Percentiles rank a stretch among this genome's conserved stretches.
These are phyloP conservation scores for Aspergillus sp. DNA, from an alignment of 2,329 filamentous ascomycete species.

Conservation along the genomic window DNA sequence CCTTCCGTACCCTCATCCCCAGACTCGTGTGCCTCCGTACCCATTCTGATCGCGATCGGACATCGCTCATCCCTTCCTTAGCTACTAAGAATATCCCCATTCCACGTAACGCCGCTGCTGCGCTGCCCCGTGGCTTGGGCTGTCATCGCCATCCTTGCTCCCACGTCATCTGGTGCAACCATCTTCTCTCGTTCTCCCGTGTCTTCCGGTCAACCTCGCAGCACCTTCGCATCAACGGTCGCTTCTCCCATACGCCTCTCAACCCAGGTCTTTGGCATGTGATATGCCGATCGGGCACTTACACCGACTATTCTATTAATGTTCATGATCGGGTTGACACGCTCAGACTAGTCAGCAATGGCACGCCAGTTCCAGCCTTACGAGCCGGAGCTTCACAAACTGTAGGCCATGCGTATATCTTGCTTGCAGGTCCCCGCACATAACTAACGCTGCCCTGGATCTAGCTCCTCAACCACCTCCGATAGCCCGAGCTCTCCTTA, in stretches of 20 bases:
- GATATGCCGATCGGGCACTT: constrained; percentile 11
- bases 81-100: neutral
- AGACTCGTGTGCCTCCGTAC: neutral
- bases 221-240: neutral
- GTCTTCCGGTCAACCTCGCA: constrained; percentile 2
- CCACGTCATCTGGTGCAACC: constrained; percentile 20
- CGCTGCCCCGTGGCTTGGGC: constrained; percentile 5
- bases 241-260: neutral
- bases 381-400: constrained; percentile 25
- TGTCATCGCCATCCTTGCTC: constrained; percentile 2
- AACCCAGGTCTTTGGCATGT: constrained; percentile 1
- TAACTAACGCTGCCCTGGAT: constrained; percentile 9
- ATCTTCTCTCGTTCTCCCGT: neutral
- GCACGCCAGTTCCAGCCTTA: constrained; percentile 30
- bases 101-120: neutral
- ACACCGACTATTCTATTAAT: constrained; percentile 7
- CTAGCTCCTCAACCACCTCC: constrained; percentile 19
- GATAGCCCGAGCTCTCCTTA: constrained; percentile 33
- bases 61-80: neutral
- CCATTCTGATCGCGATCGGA: neutral
- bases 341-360: constrained; percentile 23
- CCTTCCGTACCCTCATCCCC: neutral
- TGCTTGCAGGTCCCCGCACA: neutral
- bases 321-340: constrained; percentile 2
- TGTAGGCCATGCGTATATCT: constrained; percentile 22